These are phyloP conservation scores for Gracilaria caudata DNA, from an alignment of 23 red algal species.

Conservation along the genomic window DNA sequence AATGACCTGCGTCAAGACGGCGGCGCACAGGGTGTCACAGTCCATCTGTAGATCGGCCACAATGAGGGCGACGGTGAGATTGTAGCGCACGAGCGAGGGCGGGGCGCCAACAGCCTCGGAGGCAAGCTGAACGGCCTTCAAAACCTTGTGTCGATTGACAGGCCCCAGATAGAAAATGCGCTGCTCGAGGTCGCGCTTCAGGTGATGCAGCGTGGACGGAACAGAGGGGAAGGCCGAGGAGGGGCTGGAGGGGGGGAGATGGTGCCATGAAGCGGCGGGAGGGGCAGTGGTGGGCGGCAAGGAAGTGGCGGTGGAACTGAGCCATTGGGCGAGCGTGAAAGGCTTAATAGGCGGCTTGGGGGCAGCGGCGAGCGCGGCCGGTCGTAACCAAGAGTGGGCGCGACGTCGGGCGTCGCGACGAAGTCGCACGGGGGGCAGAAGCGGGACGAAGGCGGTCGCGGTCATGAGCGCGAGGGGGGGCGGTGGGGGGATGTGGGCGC, in stretches of 20 bases:
- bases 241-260: background rate
- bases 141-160: conserved; percentile 71
- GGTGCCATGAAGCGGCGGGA: background rate
- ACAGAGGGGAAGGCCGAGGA: background rate
- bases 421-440: conserved; percentile 1
- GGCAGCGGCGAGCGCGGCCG: background rate
- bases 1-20: conserved; percentile 58
- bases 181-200: conserved; percentile 25
- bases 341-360: background rate
- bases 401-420: background rate
- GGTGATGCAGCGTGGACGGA: background rate
- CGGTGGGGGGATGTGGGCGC: background rate
- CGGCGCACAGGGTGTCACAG: conserved; percentile 84
- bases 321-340: background rate
- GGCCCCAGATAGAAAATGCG: conserved; percentile 59
- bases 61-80: conserved; percentile 77
- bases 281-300: background rate
- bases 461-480: background rate
- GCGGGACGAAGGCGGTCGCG: conserved; percentile 12
- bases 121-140: conserved; percentile 63
- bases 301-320: background rate
- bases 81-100: conserved; percentile 29
- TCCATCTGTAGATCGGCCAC: conserved; percentile 94
- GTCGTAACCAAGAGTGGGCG: background rate
- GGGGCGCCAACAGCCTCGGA: conserved; percentile 19